Base-by-base conservation (phyloP, 2,329 filamentous ascomycete genomes). In the Pyricularia grisea region DNA sequence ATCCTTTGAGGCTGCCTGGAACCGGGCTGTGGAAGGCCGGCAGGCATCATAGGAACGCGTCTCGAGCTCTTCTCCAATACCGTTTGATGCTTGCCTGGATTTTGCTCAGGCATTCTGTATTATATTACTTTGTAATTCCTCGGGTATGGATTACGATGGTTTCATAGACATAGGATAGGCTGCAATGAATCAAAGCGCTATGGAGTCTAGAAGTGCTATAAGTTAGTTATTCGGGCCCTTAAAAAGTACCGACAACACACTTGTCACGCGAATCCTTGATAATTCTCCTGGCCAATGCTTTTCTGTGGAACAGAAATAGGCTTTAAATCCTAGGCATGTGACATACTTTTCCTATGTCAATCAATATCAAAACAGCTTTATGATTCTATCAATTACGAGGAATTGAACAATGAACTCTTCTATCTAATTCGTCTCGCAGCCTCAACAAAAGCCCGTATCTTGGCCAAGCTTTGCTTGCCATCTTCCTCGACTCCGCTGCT, bases 401-500 rank as follows among this genome's bases (percentile, higher is more conserved):
- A 50, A 50, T 50, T 20, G 20, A 50, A n/a, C 20, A 50, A 30
- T 17, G n/a, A n/a, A n/a, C 1, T 27, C 17, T 2, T 14, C 17
- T 23, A 85, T 75, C 82, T 79, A 70, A 87, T 81, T 36, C 79
- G 78, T 78, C 95, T 95, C 0, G 89, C 92, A 50, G 88, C 88
- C 76, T 87, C 85, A 60, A 98, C 83, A 79, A 99, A 99, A 4
- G 85, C 87, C 72, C 83, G 82, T 73, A 99, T 98, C 81, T 91
- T 96, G 23, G 88, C 86, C 69, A 94, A 74, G 78, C 90, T 91
- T 79, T 99, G 95, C 76, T 88, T 83, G 2, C 93, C 94, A 73
- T 90, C 86, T 50, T 88, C 89, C 79, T 98, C 95, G 2, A 99
- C 93, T 0, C 96, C 96, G 75, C 92, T 97, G 78, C 93, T 97